Evolutionary conservation across 2,329 filamentous ascomycete genomes (phyloP), one percentile per base, ranked within the genome.

Genomic region (Arthrobotrys megalospora): DNA sequence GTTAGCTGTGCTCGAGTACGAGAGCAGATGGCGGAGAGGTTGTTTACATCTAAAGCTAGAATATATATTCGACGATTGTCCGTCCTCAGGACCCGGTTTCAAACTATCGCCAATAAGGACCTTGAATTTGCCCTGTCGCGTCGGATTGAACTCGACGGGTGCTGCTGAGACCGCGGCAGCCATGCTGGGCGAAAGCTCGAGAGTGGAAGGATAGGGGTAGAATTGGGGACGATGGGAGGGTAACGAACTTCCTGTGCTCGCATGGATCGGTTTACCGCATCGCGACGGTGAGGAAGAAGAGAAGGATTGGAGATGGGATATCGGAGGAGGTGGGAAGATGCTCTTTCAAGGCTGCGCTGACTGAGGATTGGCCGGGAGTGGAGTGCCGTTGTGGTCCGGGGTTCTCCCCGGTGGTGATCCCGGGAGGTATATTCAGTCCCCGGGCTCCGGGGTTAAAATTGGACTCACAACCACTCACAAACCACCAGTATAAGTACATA

Each of bases 91-190:
- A 43, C 38, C 21, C 36, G 60, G 48, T 41, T 77, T 77, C 11
- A 77, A 28, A 58, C 73, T 77, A 19, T 77, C 73, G 45, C 73
- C 73, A n/a, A 77, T 67, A 19, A 77, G 73, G 38, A 77, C 73
- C 52, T 77, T 77, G 67, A 77, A 77, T 66, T 77, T 77, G 66
- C 73, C 73, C 43, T 77, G 66, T 71, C 67, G 73, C 73, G 73
- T 77, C 62, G 73, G 50, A 55, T 77, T 77, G 52, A 77, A 77
- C 64, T 77, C 73, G 73, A 77, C 72, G 6, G 64, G 47, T 34
- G 72, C 38, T 53, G 52, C 73, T 32, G 69, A 12, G 16, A 36
- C 55, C 47, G 69, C 19, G 14, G 43, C n/a, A 8, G 67, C 67
- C 73, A 76, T 76, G 48, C n/a, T 58, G 36, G 6, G 12, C 28